Conservation (phyloP, 129 eudicot genomes). For the Ambrosia artemisiifolia region DNA sequence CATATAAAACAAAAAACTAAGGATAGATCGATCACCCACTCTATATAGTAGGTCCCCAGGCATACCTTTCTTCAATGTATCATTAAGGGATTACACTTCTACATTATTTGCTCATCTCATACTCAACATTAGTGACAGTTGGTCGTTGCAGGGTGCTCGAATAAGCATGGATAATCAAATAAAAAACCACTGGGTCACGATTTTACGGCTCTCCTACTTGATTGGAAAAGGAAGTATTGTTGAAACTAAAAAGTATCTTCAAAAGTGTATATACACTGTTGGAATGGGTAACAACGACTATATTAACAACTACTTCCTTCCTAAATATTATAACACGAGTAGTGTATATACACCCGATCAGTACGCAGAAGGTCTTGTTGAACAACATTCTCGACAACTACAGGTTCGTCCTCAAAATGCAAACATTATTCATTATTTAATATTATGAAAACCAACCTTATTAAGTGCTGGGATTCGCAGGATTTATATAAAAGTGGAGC, state of each 20-base stretch:
- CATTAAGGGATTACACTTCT: no score
- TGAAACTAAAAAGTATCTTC: conserved; percentile 31
- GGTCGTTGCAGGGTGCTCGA: conserved; percentile 3
- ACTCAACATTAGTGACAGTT: neutral
- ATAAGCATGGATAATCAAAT: conserved; percentile 48
- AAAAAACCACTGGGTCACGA: conserved; percentile 32
- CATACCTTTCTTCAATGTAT: no score
- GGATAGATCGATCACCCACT: no score
- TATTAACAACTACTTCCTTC: conserved; percentile 53
- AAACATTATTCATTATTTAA: neutral
- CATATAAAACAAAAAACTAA: no score
- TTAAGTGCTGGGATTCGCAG: conserved; percentile 12
- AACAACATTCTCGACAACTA: conserved; percentile 50
- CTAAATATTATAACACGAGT: conserved; percentile 31
- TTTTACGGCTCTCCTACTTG: conserved; percentile 19
- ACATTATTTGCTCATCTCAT: neutral
- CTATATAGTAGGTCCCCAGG: no score
- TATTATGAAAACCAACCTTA: no score
- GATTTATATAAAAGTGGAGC: conserved; percentile 38
- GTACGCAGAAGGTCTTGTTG: conserved; percentile 42
- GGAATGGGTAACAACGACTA: conserved; percentile 68
- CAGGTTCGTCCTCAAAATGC: conserved; percentile 37
- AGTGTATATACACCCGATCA: conserved; percentile 35
- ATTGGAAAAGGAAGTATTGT: conserved; percentile 30
- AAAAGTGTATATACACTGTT: conserved; percentile 48